Evolutionary conservation across 1,284 basidiomycete species (phyloP), one percentile per base, ranked within the genome.

Genomic region (Ustilago vetiveriae): DNA sequence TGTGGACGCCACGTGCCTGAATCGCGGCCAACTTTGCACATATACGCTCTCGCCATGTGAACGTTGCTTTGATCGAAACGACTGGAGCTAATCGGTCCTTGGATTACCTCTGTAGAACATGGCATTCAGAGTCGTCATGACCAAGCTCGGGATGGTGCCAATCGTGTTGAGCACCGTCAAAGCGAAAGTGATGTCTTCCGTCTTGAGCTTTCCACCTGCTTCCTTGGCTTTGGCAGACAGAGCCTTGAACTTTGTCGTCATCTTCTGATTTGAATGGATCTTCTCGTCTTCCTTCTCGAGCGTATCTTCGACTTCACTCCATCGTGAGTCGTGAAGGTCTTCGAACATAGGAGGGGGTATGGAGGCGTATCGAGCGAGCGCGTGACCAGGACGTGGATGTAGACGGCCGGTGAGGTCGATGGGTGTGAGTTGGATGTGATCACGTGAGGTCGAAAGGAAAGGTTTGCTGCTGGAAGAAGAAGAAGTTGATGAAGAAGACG

Each of bases 111-210:
- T 21, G 29, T 58, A 71, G 23, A 38, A 42, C 7, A 44, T 24
- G 4, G 68, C 49, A 35, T 71, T 71, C 3, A 41, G 16, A 10
- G 30, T 36, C 13, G 62, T 71, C 19, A 71, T 29, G 13, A 58
- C 16, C 23, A 71, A 43, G 19, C 56, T 54, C 4, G 68, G 68
- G 10, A 72, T 55, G 21, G 21, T 48, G 17, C 64, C 62, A 13
- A 72, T 30, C 11, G 58, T 51, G 32, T 72, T 72, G 14, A 72
- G 23, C 9, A 72, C 38, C 3, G 58, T 62, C 6, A 72, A n/a
- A 16, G 33, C 54, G 6, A 72, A 53, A 0, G 52, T 49, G 30
- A 64, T 50, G n/a, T 70, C 49, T 22, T 65, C 66, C 9, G 58
- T 68, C 4, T 23, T 11, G 30, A 62, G 36, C 2, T 37, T 37